Percentiles rank a stretch among this genome's conserved stretches.
phyloP scores from a whole-genome alignment of 805 yeast genomes.

The Dipodascus geniculatus region DNA sequence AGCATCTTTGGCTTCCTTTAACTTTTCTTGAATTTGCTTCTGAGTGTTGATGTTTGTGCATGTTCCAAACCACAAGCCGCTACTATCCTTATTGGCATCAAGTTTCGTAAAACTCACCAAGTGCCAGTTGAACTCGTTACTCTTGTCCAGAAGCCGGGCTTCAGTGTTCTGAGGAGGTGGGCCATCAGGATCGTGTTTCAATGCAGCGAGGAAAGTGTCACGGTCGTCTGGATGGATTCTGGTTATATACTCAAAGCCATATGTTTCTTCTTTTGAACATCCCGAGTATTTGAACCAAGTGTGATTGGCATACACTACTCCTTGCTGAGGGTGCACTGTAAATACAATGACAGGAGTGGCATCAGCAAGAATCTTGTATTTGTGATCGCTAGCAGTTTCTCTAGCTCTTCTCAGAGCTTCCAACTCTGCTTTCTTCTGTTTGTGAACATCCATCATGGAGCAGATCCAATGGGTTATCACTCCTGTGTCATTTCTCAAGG shows the following conservation, averaged over 20 bases:
- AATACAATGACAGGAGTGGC: conserved; percentile 24
- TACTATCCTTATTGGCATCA: conserved; percentile 8
- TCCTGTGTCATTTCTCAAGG: conserved; percentile 21
- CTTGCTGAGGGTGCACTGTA: conserved; percentile 17
- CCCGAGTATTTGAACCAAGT: conserved; percentile 25
- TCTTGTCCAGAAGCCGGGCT: conserved; percentile 17
- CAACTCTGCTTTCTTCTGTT: conserved; percentile 21
- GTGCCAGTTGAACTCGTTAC: conserved; percentile 23
- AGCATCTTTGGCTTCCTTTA: conserved; percentile 24
- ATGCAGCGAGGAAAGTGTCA: conserved; percentile 14
- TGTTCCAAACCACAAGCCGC: conserved; percentile 23
- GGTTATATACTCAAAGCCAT: conserved; percentile 20
- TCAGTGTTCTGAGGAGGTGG: conserved; percentile 14
- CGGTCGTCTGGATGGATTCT: conserved; percentile 25
- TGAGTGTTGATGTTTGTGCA: conserved; percentile 26
- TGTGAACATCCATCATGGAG: conserved; percentile 25
- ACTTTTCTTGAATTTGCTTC: conserved; percentile 23
- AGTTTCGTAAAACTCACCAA: conserved; percentile 19
- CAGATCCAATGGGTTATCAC: conserved; percentile 24
- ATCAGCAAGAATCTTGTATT: conserved; percentile 23
- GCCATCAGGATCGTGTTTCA: conserved; percentile 7
- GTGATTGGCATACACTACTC: conserved; percentile 22
- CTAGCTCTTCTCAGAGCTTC: conserved; percentile 19
- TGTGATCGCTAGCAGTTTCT: conserved; percentile 22
- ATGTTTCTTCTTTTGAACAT: conserved; percentile 14